Conservation (phyloP, 2,329 filamentous ascomycete genomes). For the Fusarium lateritium region DNA sequence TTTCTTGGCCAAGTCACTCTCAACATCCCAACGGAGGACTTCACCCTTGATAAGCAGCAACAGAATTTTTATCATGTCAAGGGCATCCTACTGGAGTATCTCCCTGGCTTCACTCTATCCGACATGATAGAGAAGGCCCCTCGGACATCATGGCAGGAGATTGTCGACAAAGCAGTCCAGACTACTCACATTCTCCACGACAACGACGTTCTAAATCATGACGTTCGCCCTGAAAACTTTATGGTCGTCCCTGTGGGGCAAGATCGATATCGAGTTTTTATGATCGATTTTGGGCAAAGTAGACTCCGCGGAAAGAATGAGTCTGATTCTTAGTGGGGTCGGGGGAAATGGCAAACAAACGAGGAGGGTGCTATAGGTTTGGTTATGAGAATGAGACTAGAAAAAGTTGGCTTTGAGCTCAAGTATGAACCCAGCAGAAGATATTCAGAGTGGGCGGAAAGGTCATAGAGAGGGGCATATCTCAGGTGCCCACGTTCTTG, state of each 20-base stretch:
- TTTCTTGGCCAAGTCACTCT: slow-evolving; percentile 31
- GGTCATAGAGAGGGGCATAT: neutral
- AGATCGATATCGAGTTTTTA: slow-evolving; percentile 32
- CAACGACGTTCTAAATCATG: slow-evolving; percentile 46
- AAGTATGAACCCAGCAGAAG: slow-evolving; percentile 12
- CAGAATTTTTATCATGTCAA: slow-evolving; percentile 20
- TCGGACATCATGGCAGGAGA: slow-evolving; percentile 28
- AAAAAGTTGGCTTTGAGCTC: slow-evolving; percentile 31
- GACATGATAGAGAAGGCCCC: slow-evolving; percentile 15
- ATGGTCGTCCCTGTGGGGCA: slow-evolving; percentile 23
- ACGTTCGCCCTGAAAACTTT: slow-evolving; percentile 46
- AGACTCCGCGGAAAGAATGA: slow-evolving; percentile 37
- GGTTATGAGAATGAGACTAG: slow-evolving; percentile 30
- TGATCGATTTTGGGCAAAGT: slow-evolving; percentile 47
- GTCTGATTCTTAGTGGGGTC: slow-evolving; percentile 41
- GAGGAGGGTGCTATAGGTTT: slow-evolving; percentile 44
- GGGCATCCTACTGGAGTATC: slow-evolving; percentile 43
- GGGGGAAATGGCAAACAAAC: slow-evolving; percentile 38
- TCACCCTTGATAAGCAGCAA: slow-evolving; percentile 2
- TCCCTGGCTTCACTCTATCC: slow-evolving; percentile 36
- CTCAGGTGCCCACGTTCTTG: too few species aligned
- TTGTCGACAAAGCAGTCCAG: slow-evolving; percentile 42
- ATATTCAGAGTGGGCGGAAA: slow-evolving; percentile 24
- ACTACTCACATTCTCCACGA: slow-evolving; percentile 41
- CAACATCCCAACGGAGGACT: neutral